Percentiles rank a stretch among this genome's conserved stretches.
Evolutionary conservation across 2,329 filamentous ascomycete genomes (phyloP).

Genomic region (Diplocarpon mali): DNA sequence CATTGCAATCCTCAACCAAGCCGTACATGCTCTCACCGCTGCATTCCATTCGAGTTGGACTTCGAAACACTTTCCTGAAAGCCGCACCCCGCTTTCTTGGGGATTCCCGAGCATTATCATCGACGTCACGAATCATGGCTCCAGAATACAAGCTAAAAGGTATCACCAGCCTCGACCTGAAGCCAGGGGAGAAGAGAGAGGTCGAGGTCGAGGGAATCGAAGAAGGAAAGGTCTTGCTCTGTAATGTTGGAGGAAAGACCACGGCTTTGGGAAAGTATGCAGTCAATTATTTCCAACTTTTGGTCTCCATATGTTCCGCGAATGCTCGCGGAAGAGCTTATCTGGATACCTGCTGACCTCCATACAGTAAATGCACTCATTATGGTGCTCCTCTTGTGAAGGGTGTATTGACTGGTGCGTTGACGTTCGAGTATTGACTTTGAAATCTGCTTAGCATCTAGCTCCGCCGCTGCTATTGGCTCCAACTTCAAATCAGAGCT

Average conservation of each 20-base stretch:
- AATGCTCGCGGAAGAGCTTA: too few species aligned
- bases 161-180: constrained; percentile 61
- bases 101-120: constrained; percentile 12
- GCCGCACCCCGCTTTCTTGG: constrained; percentile 8
- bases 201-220: constrained; percentile 84
- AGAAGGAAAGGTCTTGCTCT: constrained; percentile 72
- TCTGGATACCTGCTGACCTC: too few species aligned
- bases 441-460: not conserved
- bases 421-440: constrained; percentile 45
- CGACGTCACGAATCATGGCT: constrained; percentile 26
- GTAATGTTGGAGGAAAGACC: constrained; percentile 65
- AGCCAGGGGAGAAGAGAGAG: constrained; percentile 76
- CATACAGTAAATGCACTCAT: constrained; percentile 64
- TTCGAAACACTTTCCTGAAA: constrained; percentile 6
- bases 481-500: not conserved
- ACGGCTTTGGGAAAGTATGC: constrained; percentile 55
- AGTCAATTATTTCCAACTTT: too few species aligned
- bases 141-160: constrained; percentile 64
- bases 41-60: constrained; percentile 3
- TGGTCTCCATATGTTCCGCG: too few species aligned
- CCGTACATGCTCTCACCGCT: constrained; percentile 7
- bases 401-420: constrained; percentile 61
- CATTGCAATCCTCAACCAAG: not conserved
- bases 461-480: not conserved
- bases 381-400: constrained; percentile 85